These are phyloP conservation scores for Alternaria brassicicola DNA, from an alignment of 2,329 filamentous ascomycete genomes.

Conservation along the genomic window DNA sequence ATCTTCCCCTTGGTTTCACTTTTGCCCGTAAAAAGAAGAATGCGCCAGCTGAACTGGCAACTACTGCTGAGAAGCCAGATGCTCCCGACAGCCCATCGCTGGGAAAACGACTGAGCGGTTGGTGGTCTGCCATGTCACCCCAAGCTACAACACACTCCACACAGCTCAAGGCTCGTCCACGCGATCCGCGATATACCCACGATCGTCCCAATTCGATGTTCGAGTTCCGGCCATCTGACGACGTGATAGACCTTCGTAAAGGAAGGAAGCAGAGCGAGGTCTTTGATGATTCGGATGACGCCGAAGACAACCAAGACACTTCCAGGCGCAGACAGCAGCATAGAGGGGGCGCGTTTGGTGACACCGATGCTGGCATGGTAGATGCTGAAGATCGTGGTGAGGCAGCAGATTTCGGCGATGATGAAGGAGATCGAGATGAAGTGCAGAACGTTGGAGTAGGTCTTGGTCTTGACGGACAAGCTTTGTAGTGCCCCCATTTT, in stretches of 20 bases:
- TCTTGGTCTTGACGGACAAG: constrained; percentile 17
- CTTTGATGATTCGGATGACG: constrained; percentile 52
- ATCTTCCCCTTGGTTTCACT: constrained; percentile 38
- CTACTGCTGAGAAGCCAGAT: constrained; percentile 1
- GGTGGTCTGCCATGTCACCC: constrained; percentile 45
- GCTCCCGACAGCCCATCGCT: constrained; percentile 39
- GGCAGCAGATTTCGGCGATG: constrained; percentile 30
- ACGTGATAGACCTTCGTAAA: constrained; percentile 22
- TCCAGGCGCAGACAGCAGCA: constrained; percentile 13
- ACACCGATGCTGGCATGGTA: constrained; percentile 13
- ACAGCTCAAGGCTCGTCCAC: constrained; percentile 12
- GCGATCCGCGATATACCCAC: constrained; percentile 19
- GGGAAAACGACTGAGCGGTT: constrained; percentile 41
- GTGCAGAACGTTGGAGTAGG: constrained; percentile 19
- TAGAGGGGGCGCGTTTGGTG: constrained; percentile 11
- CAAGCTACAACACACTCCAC: constrained; percentile 14
- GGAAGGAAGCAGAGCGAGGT: constrained; percentile 46
- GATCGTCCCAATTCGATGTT: constrained; percentile 47
- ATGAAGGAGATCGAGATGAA: constrained; percentile 24
- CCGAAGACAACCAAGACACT: constrained; percentile 3
- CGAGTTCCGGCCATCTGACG: constrained; percentile 42
- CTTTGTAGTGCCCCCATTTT: constrained; percentile 7
- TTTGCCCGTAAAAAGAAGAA: constrained; percentile 31
- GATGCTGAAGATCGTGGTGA: constrained; percentile 20
- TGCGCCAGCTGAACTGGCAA: constrained; percentile 14